Conservation (phyloP, 352 stramenopile species). For the Thalassiosira pacifica region DNA sequence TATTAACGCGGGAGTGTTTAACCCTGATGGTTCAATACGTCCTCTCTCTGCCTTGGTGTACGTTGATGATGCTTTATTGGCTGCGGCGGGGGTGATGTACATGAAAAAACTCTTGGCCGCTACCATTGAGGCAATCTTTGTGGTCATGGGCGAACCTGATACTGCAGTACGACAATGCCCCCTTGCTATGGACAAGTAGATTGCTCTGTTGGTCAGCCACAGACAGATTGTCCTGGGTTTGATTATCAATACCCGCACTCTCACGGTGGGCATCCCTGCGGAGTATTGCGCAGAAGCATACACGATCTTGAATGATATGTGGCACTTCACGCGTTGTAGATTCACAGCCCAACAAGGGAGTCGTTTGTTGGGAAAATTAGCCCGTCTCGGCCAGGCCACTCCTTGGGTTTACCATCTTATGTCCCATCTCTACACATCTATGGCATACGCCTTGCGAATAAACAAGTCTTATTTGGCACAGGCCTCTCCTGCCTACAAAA, state of each 20-base stretch:
- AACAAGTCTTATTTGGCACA: not conserved
- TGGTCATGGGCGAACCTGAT: slow-evolving; percentile 36
- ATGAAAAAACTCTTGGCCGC: slow-evolving; percentile 22
- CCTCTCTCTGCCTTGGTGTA: not conserved
- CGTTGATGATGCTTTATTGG: slow-evolving; percentile 43
- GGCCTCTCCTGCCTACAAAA: not conserved
- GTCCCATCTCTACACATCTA: slow-evolving; percentile 19
- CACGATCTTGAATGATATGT: not conserved
- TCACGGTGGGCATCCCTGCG: slow-evolving; percentile 32
- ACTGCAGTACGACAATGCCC: not conserved
- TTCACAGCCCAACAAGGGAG: not conserved
- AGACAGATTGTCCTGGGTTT: slow-evolving; percentile 27
- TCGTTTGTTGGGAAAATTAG: slow-evolving; percentile 3
- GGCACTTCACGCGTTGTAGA: not conserved
- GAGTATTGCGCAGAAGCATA: slow-evolving; percentile 32
- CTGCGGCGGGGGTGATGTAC: not conserved
- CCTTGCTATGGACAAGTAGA: slow-evolving; percentile 55
- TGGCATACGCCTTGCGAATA: not conserved
- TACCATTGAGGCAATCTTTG: slow-evolving; percentile 52
- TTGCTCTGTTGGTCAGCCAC: not conserved
- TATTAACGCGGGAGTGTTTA: not conserved
- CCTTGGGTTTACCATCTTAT: slow-evolving; percentile 19
- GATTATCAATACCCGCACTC: not conserved
- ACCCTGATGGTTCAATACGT: not conserved
- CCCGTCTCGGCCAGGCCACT: not conserved